Conservation (phyloP, 768 basidiomycete genomes). For the Rhodotorula toruloides region DNA sequence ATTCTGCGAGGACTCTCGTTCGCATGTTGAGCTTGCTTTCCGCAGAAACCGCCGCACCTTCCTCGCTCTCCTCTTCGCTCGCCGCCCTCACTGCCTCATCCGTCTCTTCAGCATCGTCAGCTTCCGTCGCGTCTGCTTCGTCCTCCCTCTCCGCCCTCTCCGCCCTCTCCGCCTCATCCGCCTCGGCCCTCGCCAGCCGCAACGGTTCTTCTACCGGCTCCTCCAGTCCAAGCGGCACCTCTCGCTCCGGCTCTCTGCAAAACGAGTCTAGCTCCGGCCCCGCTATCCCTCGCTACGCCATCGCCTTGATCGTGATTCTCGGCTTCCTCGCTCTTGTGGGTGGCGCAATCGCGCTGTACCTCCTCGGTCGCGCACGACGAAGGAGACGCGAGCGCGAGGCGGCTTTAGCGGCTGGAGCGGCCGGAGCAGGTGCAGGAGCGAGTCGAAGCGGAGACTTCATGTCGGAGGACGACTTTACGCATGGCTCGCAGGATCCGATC, state of each 20-base stretch:
- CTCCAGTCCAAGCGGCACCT: background rate
- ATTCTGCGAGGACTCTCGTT: too few relatives aligned
- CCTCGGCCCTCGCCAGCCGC: conserved; percentile 5
- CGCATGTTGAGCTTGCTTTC: conserved; percentile 30
- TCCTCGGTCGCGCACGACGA: conserved; percentile 63
- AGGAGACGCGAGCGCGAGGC: conserved; percentile 3
- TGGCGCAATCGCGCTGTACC: conserved; percentile 62
- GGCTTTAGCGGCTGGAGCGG: conserved; percentile 45
- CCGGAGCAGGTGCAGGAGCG: conserved; percentile 48
- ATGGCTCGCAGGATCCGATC: too few relatives aligned
- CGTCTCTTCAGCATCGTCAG: conserved; percentile 47
- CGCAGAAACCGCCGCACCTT: conserved; percentile 45
- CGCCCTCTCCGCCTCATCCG: conserved; percentile 18
- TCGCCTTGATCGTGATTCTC: conserved; percentile 79
- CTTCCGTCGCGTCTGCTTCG: too few relatives aligned
- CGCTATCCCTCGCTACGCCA: conserved; percentile 52
- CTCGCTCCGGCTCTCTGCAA: conserved; percentile 10
- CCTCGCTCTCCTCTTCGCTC: conserved; percentile 46
- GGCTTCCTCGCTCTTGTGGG: conserved; percentile 76
- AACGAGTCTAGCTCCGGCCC: conserved; percentile 1
- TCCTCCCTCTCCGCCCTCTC: conserved; percentile 40
- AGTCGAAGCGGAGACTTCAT: conserved; percentile 51
- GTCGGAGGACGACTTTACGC: too few relatives aligned
- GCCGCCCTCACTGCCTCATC: conserved; percentile 72
- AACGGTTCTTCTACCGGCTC: background rate